Percentiles rank a stretch among this genome's conserved stretches.
These are phyloP conservation scores for Tetrapisispora taiwanensis DNA, from an alignment of 805 yeast genomes.

Conservation along the genomic window DNA sequence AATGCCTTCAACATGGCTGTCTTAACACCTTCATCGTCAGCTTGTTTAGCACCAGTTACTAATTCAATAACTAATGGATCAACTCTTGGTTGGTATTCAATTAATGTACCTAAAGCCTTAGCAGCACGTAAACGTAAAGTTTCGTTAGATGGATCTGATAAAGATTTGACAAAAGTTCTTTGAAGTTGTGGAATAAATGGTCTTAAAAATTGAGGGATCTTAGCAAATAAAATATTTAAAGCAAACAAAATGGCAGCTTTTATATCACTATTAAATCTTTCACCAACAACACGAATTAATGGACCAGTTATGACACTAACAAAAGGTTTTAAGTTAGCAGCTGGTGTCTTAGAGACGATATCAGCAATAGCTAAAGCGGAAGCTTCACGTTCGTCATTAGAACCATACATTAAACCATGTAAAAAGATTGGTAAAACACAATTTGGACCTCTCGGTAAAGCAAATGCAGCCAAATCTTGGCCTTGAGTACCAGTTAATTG, in stretches of 20 bases:
- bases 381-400: conserved; percentile 67
- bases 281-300: conserved; percentile 94
- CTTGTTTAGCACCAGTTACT: conserved; percentile 59
- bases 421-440: conserved; percentile 83
- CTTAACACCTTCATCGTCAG: conserved; percentile 62
- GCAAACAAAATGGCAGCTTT: conserved; percentile 91
- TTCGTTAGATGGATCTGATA: conserved; percentile 69
- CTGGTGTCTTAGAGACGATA: conserved; percentile 74
- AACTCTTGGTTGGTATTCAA: conserved; percentile 83
- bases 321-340: conserved; percentile 70
- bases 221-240: conserved; percentile 61
- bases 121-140: conserved; percentile 77
- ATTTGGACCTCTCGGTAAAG: conserved; percentile 69
- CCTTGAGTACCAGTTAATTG: conserved; percentile 51
- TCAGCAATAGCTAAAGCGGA: conserved; percentile 87
- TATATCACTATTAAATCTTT: conserved; percentile 80
- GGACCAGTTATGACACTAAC: conserved; percentile 96
- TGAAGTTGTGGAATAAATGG: conserved; percentile 97
- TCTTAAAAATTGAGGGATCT: conserved; percentile 82
- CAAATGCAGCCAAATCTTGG: conserved; percentile 63
- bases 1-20: conserved; percentile 80
- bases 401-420: conserved; percentile 94
- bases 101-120: conserved; percentile 75
- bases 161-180: conserved; percentile 88
- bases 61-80: conserved; percentile 86